Conservation (phyloP, 768 basidiomycete genomes). For the Tylopilus sp. region DNA sequence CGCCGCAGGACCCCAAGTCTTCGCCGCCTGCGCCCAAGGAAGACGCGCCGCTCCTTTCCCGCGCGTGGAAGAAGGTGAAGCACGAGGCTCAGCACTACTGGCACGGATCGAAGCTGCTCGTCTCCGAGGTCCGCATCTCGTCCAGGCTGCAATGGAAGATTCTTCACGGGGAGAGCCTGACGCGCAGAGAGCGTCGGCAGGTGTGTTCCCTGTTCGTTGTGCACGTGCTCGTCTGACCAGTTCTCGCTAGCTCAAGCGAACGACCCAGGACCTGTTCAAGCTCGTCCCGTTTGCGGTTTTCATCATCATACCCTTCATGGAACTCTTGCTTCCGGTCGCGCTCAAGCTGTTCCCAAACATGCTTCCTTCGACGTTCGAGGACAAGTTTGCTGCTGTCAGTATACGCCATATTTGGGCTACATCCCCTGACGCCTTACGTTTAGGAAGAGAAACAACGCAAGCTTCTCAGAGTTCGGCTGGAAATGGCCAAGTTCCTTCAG, state of each 20-base stretch:
- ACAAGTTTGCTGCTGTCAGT: conserved; percentile 88
- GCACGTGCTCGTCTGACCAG: conserved; percentile 1
- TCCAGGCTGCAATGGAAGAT: conserved; percentile 87
- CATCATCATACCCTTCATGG: conserved; percentile 97
- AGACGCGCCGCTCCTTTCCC: conserved; percentile 45
- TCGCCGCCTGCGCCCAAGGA: conserved; percentile 49
- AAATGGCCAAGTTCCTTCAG: conserved; percentile 99
- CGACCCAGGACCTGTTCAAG: conserved; percentile 88
- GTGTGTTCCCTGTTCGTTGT: conserved; percentile 36
- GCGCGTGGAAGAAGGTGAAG: conserved; percentile 91
- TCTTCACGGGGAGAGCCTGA: conserved; percentile 85
- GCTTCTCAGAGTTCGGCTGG: conserved; percentile 86
- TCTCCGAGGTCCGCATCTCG: conserved; percentile 91
- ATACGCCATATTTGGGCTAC: background rate
- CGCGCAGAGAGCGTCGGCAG: conserved; percentile 91
- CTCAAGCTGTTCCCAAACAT: conserved; percentile 98
- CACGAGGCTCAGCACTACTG: conserved; percentile 96
- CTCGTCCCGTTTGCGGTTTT: conserved; percentile 96
- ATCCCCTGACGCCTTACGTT: background rate
- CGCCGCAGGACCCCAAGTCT: conserved; percentile 41
- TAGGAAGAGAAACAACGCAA: conserved; percentile 98
- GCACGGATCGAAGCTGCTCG: conserved; percentile 92
- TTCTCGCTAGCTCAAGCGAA: conserved; percentile 71
- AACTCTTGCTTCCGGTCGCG: conserved; percentile 90
- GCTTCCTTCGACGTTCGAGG: conserved; percentile 97